A percentile compares a stretch with the other conserved stretches of the same genome.
phyloP scores from a whole-genome alignment of 1,284 basidiomycete genomes.

The Cryptococcus sp. region DNA sequence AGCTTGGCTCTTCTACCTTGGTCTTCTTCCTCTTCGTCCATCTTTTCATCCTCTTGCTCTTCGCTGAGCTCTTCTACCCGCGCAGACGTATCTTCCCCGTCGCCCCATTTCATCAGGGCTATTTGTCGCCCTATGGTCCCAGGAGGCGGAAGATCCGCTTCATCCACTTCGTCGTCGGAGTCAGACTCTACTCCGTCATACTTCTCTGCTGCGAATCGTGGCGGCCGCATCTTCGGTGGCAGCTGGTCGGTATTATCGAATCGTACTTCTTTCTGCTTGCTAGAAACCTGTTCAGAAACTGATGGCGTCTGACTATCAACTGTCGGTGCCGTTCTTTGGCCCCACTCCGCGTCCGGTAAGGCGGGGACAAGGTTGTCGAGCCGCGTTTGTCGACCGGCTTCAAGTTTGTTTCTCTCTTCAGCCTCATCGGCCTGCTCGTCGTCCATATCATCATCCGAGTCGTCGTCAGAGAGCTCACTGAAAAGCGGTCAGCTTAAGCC shows the following conservation, averaged over 20 bases:
- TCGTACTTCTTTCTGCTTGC: constrained; percentile 7
- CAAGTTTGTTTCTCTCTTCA: constrained; percentile 34
- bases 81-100: constrained; percentile 4
- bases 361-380: constrained; percentile 51
- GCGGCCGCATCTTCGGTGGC: constrained; percentile 60
- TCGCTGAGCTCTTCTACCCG: too few relatives aligned
- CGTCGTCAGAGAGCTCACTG: constrained; percentile 56
- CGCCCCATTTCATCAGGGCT: constrained; percentile 42
- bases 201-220: constrained; percentile 71
- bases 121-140: constrained; percentile 43
- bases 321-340: constrained; percentile 29
- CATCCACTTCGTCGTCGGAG: constrained; percentile 69
- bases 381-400: constrained; percentile 41
- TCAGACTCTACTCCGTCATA: constrained; percentile 82
- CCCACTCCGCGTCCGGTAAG: constrained; percentile 54
- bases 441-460: constrained; percentile 42
- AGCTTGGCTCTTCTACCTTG: constrained; percentile 28
- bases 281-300: constrained; percentile 2
- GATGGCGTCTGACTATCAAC: background rate
- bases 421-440: constrained; percentile 46
- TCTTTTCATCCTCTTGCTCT: constrained; percentile 26
- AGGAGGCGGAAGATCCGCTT: constrained; percentile 41
- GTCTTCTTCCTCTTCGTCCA: constrained; percentile 31
- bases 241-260: constrained; percentile 15
- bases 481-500: constrained; percentile 6